Evolutionary conservation across 2,329 filamentous ascomycete genomes (phyloP).

Genomic region (Exophiala alcalophila): DNA sequence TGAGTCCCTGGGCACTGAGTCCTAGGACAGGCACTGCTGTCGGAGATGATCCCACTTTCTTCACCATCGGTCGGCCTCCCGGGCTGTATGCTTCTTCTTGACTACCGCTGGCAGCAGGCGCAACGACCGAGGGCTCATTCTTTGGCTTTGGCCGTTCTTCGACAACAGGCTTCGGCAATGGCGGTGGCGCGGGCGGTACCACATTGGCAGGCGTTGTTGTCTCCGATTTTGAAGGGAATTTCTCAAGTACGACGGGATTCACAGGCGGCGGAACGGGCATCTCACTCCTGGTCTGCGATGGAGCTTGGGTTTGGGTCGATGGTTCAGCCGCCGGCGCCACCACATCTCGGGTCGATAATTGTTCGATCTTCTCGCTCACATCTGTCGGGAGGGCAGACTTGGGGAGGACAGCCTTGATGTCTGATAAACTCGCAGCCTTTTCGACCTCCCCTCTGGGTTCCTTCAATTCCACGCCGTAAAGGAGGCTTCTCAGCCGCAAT

Average conservation of each 20-base stretch:
- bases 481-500: slow-evolving; percentile 46
- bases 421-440: slow-evolving; percentile 22
- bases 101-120: slow-evolving; percentile 29
- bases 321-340: background rate
- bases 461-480: slow-evolving; percentile 48
- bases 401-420: slow-evolving; percentile 18
- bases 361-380: background rate
- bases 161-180: background rate
- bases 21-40: too few species aligned
- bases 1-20: too few species aligned
- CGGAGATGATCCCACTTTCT: too few species aligned
- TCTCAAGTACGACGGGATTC: background rate
- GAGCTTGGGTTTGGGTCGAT: background rate
- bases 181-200: background rate
- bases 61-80: slow-evolving; percentile 51
- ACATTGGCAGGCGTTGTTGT: background rate
- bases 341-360: background rate
- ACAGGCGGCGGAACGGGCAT: background rate
- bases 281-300: background rate
- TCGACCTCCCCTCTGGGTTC: slow-evolving; percentile 16
- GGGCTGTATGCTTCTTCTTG: slow-evolving; percentile 48
- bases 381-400: slow-evolving; percentile 2
- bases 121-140: slow-evolving; percentile 18
- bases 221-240: background rate
- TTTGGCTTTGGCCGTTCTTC: slow-evolving; percentile 2